A percentile compares a stretch with the other conserved stretches of the same genome.
phyloP scores from a whole-genome alignment of 2,329 filamentous ascomycete genomes.

The Apiospora rasikravindrae region DNA sequence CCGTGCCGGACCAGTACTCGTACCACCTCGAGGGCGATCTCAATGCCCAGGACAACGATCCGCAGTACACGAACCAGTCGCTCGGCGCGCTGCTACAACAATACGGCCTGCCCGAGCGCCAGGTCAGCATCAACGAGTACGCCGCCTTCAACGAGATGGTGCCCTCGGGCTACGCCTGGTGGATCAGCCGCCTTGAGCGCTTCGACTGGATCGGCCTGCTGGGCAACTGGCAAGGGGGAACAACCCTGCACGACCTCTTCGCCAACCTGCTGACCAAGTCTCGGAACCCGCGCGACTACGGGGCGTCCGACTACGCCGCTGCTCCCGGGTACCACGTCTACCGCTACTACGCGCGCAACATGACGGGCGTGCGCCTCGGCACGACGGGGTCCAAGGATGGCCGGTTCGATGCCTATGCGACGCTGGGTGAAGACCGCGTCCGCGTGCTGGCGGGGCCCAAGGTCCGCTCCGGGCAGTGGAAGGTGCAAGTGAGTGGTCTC shows the following conservation, averaged over 20 bases:
- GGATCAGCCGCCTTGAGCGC: constrained; percentile 22
- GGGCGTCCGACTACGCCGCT: constrained; percentile 25
- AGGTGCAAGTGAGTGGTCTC: constrained; percentile 41
- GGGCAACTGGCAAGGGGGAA: constrained; percentile 21
- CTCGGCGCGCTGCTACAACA: constrained; percentile 19
- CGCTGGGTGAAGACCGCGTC: constrained; percentile 36
- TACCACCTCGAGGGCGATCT: constrained; percentile 24
- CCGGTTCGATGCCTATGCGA: constrained; percentile 45
- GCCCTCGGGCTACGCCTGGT: constrained; percentile 22
- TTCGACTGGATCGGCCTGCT: constrained; percentile 21
- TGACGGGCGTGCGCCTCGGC: constrained; percentile 46
- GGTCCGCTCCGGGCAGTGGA: constrained; percentile 39
- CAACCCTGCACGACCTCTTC: constrained; percentile 22
- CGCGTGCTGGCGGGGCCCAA: constrained; percentile 44
- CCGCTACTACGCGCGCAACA: constrained; percentile 51
- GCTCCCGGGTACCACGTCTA: constrained; percentile 50
- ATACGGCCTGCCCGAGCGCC: constrained; percentile 13
- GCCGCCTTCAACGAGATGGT: constrained; percentile 21
- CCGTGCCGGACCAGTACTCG: constrained; percentile 24
- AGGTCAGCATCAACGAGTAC: constrained; percentile 24
- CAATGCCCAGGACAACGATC: constrained; percentile 19
- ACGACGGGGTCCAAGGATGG: constrained; percentile 42
- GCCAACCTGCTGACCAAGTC: constrained; percentile 23
- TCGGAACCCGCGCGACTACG: constrained; percentile 17
- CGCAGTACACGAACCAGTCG: constrained; percentile 24